phyloP scores from a whole-genome alignment of 495 filamentous ascomycete species.

The Tuber indicum region DNA sequence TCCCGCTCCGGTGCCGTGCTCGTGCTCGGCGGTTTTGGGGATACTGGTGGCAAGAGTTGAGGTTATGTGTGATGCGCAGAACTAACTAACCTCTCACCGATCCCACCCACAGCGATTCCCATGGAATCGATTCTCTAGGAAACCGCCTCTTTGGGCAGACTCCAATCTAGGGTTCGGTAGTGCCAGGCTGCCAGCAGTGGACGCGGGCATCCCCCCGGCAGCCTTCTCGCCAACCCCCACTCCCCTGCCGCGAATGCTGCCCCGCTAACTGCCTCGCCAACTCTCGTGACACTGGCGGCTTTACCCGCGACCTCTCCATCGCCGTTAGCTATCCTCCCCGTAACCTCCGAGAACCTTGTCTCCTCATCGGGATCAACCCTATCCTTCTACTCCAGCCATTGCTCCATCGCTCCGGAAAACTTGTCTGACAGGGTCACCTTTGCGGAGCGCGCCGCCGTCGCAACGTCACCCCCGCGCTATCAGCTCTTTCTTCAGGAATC shows the following conservation, averaged over 20 bases:
- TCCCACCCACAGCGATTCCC: conserved; percentile 3
- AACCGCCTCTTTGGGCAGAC: conserved; percentile 18
- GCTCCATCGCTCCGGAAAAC: neutral
- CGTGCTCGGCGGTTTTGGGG: conserved; percentile 9
- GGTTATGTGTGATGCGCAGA: neutral
- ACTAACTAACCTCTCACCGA: conserved; percentile 13
- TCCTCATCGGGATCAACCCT: conserved; percentile 20
- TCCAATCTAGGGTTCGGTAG: neutral
- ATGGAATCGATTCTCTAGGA: conserved; percentile 14
- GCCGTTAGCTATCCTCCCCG: conserved; percentile 7
- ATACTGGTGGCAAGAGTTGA: conserved; percentile 10
- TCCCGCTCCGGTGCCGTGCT: conserved; percentile 21
- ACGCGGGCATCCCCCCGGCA: neutral
- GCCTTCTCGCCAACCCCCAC: conserved; percentile 30
- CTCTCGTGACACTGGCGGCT: conserved; percentile 15
- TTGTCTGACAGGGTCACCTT: conserved; percentile 4
- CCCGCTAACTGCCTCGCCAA: conserved; percentile 18
- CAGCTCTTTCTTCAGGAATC: conserved; percentile 20
- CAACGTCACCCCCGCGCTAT: conserved; percentile 26
- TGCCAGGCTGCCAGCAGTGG: neutral
- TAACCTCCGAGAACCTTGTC: conserved; percentile 8
- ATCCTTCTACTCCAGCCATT: conserved; percentile 3
- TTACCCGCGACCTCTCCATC: conserved; percentile 17
- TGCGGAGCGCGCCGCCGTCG: conserved; percentile 6
- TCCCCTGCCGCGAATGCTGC: conserved; percentile 21